Percentiles rank a stretch among this genome's conserved stretches.
Conservation (phyloP, 192 early-diverging fungal genomes). For the Entomortierella beljakovae region DNA sequence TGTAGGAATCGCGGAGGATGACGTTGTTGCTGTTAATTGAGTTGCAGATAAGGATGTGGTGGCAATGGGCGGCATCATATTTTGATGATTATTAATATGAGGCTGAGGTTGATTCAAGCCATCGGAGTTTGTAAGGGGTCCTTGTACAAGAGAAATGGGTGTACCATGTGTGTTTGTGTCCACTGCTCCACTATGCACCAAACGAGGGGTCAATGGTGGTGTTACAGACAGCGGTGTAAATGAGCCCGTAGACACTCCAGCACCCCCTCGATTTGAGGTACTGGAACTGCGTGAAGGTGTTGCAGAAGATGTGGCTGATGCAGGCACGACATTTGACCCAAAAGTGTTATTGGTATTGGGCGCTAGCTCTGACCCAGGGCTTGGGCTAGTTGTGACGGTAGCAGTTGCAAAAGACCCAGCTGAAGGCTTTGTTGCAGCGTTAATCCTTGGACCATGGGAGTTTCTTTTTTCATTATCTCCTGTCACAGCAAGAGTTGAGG, state of each 20-base stretch:
- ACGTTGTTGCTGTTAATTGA: neutral
- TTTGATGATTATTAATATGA: neutral
- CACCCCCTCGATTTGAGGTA: constrained; percentile 31
- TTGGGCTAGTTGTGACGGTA: constrained; percentile 16
- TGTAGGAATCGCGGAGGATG: neutral
- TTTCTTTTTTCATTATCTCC: neutral
- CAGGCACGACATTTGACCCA: neutral
- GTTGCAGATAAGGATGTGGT: neutral
- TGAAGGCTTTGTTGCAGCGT: constrained; percentile 35
- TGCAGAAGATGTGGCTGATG: constrained; percentile 38
- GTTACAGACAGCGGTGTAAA: constrained; percentile 41
- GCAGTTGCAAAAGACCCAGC: constrained; percentile 15
- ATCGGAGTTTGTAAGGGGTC: neutral
- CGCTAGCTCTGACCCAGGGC: neutral
- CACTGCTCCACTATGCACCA: neutral
- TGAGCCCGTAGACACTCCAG: constrained; percentile 22
- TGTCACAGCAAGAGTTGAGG: neutral
- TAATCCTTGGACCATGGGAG: constrained; percentile 30
- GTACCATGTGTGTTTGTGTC: neutral
- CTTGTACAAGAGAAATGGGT: too few relatives aligned
- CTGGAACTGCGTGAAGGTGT: constrained; percentile 52
- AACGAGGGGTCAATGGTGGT: constrained; percentile 37
- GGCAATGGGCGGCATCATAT: constrained; percentile 1
- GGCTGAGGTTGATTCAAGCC: neutral
- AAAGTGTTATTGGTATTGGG: neutral